Evolutionary conservation across 495 filamentous ascomycete genomes (phyloP).

Genomic region (Aspergillus olivimuriae): DNA sequence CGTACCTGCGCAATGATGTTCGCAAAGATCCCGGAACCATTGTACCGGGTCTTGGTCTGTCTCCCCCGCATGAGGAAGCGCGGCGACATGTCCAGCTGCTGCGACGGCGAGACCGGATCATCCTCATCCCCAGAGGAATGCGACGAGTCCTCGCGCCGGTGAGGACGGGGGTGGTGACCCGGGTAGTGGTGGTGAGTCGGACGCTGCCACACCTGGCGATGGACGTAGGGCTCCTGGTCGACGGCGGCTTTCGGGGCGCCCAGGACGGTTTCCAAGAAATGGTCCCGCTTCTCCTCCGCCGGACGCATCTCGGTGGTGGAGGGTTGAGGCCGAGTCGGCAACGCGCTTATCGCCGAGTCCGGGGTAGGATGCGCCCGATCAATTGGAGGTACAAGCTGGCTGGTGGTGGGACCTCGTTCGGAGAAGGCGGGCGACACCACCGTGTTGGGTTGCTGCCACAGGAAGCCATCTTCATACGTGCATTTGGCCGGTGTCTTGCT

Average conservation of each 20-base stretch:
- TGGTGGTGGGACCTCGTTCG: conserved; percentile 22
- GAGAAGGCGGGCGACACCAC: conserved; percentile 24
- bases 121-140: conserved; percentile 13
- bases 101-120: conserved; percentile 23
- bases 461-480: conserved; percentile 41
- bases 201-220: conserved; percentile 26
- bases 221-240: conserved; percentile 33
- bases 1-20: conserved; percentile 37
- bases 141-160: conserved; percentile 4
- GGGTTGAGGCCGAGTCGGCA: conserved; percentile 26
- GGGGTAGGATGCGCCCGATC: conserved; percentile 28
- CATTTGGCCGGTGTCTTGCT: conserved; percentile 35
- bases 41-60: conserved; percentile 39
- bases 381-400: conserved; percentile 8
- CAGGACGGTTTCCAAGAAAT: conserved; percentile 40
- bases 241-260: conserved; percentile 37
- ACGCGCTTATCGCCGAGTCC: conserved; percentile 28
- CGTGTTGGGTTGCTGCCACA: conserved; percentile 42
- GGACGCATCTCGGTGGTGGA: conserved; percentile 7
- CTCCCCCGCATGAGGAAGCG: conserved; percentile 40
- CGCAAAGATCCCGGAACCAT: conserved; percentile 38
- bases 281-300: conserved; percentile 24
- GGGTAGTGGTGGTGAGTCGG: conserved; percentile 15
- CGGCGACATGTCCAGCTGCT: conserved; percentile 33
- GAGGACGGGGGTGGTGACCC: not conserved